These are phyloP conservation scores for Mycena floridula DNA, from an alignment of 768 basidiomycete genomes.

Conservation along the genomic window DNA sequence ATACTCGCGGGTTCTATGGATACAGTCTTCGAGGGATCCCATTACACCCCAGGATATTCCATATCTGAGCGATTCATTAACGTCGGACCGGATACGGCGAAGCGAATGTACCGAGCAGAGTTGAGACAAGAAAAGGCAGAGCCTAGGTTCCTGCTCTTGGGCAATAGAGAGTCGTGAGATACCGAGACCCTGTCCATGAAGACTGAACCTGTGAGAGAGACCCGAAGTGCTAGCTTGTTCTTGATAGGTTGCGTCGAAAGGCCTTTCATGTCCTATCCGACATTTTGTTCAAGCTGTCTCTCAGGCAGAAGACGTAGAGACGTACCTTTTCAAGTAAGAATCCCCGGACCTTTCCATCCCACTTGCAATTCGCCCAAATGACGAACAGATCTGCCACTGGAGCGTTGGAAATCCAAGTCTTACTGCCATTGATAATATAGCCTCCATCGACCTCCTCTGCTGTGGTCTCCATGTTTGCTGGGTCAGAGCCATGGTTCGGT, in stretches of 20 bases:
- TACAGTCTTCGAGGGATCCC: constrained; percentile 92
- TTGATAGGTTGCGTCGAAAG: constrained; percentile 83
- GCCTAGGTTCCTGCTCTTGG: constrained; percentile 69
- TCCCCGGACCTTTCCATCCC: constrained; percentile 87
- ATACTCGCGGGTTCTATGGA: constrained; percentile 71
- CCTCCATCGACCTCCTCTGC: constrained; percentile 84
- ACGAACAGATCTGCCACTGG: constrained; percentile 92
- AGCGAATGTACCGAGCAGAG: constrained; percentile 55
- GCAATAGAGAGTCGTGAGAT: constrained; percentile 68
- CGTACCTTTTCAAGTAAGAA: constrained; percentile 86
- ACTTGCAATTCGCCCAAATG: constrained; percentile 92
- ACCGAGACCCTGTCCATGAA: constrained; percentile 90
- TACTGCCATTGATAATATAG: constrained; percentile 82
- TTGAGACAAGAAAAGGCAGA: constrained; percentile 92
- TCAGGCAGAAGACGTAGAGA: constrained; percentile 1
- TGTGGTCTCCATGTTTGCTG: constrained; percentile 94
- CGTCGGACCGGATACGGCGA: constrained; percentile 5
- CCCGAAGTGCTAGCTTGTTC: constrained; percentile 89
- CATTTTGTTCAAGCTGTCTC: neutral
- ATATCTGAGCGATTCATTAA: constrained; percentile 35
- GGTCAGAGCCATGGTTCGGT: constrained; percentile 95
- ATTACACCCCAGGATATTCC: constrained; percentile 96
- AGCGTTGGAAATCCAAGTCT: constrained; percentile 97
- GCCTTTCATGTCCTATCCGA: constrained; percentile 65
- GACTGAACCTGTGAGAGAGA: constrained; percentile 77